Evolutionary conservation across 371 early-diverging fungal species (phyloP).

Genomic region (Circinella umbellata): DNA sequence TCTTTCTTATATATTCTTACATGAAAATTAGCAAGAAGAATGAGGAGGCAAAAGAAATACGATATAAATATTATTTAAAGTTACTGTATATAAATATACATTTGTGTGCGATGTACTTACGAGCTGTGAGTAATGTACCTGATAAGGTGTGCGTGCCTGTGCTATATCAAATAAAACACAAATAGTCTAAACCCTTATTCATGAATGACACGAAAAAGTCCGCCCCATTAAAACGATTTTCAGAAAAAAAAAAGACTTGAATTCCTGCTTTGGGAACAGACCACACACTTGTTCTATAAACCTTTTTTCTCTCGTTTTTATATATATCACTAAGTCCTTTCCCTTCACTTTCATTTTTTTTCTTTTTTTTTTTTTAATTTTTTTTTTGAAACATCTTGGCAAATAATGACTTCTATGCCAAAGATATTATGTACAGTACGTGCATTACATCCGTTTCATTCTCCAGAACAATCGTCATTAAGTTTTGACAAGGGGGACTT

Average conservation of each 20-base stretch:
- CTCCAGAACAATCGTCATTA: constrained; percentile 72
- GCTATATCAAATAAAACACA: too few relatives aligned
- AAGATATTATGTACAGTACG: constrained; percentile 43
- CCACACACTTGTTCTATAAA: neutral
- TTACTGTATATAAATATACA: too few relatives aligned
- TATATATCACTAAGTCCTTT: neutral
- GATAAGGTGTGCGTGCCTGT: too few relatives aligned
- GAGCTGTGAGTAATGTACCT: too few relatives aligned
- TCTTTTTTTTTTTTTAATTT: neutral
- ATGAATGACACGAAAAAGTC: too few relatives aligned
- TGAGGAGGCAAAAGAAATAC: too few relatives aligned
- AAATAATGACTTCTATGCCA: constrained; percentile 19
- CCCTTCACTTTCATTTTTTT: neutral
- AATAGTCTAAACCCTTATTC: too few relatives aligned
- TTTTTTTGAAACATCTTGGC: neutral
- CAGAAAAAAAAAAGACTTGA: neutral
- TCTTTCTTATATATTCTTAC: too few relatives aligned
- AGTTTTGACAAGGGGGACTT: constrained; percentile 78
- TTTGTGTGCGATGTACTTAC: too few relatives aligned
- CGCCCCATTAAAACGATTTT: too few relatives aligned
- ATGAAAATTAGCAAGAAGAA: too few relatives aligned
- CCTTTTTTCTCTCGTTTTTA: neutral
- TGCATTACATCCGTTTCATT: constrained; percentile 82
- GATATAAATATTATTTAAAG: too few relatives aligned
- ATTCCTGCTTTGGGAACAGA: constrained; percentile 9